Evolutionary conservation across 768 basidiomycete genomes (phyloP).

Genomic region (Auriscalpium microsporum): DNA sequence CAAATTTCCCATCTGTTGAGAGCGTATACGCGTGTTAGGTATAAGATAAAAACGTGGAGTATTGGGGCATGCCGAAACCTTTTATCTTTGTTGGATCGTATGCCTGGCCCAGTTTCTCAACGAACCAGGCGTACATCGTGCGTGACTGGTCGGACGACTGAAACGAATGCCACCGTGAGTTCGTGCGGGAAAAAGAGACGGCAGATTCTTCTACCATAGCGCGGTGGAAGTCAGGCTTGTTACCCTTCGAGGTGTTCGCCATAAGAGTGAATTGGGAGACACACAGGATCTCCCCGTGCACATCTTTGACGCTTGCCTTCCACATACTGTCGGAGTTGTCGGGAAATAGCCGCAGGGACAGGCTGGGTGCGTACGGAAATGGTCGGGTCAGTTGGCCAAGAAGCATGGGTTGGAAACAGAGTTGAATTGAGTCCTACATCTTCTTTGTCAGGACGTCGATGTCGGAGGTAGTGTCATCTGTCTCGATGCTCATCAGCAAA

Average conservation of each 20-base stretch:
- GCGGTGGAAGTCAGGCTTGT: constrained; percentile 86
- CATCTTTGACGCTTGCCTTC: constrained; percentile 82
- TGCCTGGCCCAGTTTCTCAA: constrained; percentile 53
- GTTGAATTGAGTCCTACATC: constrained; percentile 42
- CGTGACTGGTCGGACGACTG: constrained; percentile 64
- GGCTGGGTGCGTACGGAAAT: constrained; percentile 29
- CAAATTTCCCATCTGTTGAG: constrained; percentile 77
- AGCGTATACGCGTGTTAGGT: neutral
- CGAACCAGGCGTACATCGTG: constrained; percentile 61
- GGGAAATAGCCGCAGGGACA: constrained; percentile 67
- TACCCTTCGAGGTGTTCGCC: constrained; percentile 81
- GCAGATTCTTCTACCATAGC: constrained; percentile 54
- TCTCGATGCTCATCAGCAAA: constrained; percentile 21
- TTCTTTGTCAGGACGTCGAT: constrained; percentile 69
- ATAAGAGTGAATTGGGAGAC: constrained; percentile 92
- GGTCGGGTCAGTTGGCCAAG: neutral
- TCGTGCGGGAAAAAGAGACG: neutral
- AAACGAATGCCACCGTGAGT: neutral
- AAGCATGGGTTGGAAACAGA: neutral
- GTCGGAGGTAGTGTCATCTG: constrained; percentile 79
- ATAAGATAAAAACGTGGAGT: neutral
- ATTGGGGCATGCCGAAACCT: constrained; percentile 36
- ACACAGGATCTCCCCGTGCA: constrained; percentile 85
- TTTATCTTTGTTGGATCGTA: constrained; percentile 75
- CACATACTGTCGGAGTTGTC: constrained; percentile 62